A percentile compares a stretch with the other conserved stretches of the same genome.
phyloP scores from a whole-genome alignment of 1,284 basidiomycete genomes.

The Ustilago curta region DNA sequence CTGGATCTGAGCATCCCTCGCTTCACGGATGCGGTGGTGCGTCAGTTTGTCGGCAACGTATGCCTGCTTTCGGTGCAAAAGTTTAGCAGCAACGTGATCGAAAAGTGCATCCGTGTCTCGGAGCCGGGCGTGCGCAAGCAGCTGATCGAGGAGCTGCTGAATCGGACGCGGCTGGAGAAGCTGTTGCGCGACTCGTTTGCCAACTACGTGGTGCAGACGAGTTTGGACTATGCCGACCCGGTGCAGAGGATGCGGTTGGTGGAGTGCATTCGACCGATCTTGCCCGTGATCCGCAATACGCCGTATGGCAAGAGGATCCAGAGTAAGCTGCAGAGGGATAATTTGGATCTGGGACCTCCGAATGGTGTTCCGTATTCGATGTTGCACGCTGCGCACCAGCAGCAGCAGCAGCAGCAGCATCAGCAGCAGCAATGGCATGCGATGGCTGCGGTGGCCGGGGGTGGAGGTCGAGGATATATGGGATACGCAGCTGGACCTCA shows the following conservation, averaged over 20 bases:
- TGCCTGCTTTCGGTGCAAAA: constrained; percentile 98
- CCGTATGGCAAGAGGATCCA: constrained; percentile 69
- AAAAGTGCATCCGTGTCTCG: constrained; percentile 98
- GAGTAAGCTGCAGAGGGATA: constrained; percentile 68
- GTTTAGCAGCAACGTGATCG: constrained; percentile 94
- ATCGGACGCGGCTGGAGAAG: constrained; percentile 93
- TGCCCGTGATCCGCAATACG: constrained; percentile 68
- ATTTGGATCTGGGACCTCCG: constrained; percentile 54
- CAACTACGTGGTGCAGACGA: constrained; percentile 69
- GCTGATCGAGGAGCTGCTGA: constrained; percentile 94
- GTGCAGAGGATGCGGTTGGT: constrained; percentile 65
- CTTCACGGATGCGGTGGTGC: constrained; percentile 96
- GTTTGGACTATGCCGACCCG: constrained; percentile 68
- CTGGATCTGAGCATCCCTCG: constrained; percentile 97
- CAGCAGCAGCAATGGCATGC: constrained; percentile 58
- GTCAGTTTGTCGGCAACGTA: constrained; percentile 97
- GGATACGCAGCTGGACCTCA: constrained; percentile 15
- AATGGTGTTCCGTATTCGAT: constrained; percentile 58
- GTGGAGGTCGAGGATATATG: constrained; percentile 24
- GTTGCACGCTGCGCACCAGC: constrained; percentile 57
- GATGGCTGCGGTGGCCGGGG: constrained; percentile 48
- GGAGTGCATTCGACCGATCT: constrained; percentile 68
- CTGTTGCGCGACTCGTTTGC: constrained; percentile 79
- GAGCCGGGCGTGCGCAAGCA: constrained; percentile 93
- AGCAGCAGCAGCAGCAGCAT: constrained; percentile 59